These are phyloP conservation scores for Saccharomyces paradoxus DNA, from an alignment of 805 yeast genomes.

Conservation along the genomic window DNA sequence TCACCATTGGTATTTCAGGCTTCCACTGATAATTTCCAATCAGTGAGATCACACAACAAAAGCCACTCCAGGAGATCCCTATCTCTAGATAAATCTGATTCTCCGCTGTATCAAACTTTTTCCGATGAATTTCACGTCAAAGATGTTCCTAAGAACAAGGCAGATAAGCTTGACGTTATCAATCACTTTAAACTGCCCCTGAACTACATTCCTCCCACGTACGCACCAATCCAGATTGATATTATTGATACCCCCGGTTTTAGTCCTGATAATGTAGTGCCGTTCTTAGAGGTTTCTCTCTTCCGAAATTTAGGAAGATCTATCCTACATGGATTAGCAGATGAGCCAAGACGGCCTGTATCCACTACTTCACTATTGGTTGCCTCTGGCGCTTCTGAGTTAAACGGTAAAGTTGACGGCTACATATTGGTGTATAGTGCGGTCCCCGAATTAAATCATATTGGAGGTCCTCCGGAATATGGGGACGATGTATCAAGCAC, in stretches of 20 bases:
- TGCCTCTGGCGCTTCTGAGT: conserved; percentile 71
- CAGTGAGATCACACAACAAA: conserved; percentile 11
- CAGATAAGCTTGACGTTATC: not conserved
- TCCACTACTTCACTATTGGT: conserved; percentile 60
- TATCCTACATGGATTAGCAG: conserved; percentile 51
- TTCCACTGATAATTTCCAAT: conserved; percentile 20
- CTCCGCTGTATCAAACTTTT: not conserved
- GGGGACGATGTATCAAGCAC: conserved; percentile 19
- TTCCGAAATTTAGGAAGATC: conserved; percentile 54
- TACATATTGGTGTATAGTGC: conserved; percentile 63
- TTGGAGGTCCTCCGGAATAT: conserved; percentile 47
- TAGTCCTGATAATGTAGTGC: conserved; percentile 57
- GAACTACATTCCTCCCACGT: conserved; percentile 40
- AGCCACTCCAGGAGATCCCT: not conserved
- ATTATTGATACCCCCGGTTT: conserved; percentile 70
- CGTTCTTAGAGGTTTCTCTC: conserved; percentile 65
- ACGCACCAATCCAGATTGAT: conserved; percentile 57
- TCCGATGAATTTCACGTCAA: not conserved
- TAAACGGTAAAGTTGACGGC: conserved; percentile 70
- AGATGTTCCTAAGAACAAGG: not conserved
- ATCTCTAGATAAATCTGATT: not conserved
- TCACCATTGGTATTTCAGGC: conserved; percentile 35
- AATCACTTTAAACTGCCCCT: conserved; percentile 8
- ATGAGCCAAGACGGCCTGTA: conserved; percentile 53
- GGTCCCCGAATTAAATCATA: conserved; percentile 44